phyloP scores from a whole-genome alignment of 2,329 filamentous ascomycete genomes.

The Diplodia corticola region DNA sequence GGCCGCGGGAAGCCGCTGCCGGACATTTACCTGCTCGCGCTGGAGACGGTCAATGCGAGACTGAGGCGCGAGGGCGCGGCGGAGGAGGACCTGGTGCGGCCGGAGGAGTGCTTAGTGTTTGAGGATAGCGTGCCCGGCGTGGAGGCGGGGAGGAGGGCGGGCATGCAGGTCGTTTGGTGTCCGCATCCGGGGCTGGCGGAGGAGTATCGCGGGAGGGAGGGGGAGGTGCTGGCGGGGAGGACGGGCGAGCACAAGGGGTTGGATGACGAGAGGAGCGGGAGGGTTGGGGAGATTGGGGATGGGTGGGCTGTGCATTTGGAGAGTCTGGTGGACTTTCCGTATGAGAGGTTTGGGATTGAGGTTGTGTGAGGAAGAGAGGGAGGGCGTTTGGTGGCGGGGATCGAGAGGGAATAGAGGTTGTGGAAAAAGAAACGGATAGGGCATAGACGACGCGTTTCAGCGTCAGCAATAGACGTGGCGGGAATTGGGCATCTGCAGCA shows the following conservation, averaged over 20 bases:
- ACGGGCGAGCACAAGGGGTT: constrained; percentile 68
- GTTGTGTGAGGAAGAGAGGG: neutral
- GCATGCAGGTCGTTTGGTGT: constrained; percentile 93
- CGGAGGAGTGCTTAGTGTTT: constrained; percentile 91
- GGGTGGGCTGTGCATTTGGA: constrained; percentile 58
- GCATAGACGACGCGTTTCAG: neutral
- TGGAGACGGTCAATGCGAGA: constrained; percentile 79
- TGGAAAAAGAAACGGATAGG: neutral
- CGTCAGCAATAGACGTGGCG: neutral
- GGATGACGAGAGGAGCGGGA: constrained; percentile 47
- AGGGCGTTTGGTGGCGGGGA: neutral
- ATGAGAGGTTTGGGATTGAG: constrained; percentile 58
- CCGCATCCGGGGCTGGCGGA: constrained; percentile 77
- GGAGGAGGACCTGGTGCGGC: constrained; percentile 64
- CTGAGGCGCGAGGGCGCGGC: constrained; percentile 54
- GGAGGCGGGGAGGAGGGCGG: constrained; percentile 84
- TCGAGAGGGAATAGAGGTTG: neutral
- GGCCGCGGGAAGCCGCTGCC: constrained; percentile 93
- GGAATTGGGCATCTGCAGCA: neutral
- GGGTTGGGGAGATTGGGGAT: constrained; percentile 58
- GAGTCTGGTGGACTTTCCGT: constrained; percentile 61
- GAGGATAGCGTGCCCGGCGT: constrained; percentile 94
- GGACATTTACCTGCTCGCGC: constrained; percentile 88
- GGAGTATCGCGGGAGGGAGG: constrained; percentile 75
- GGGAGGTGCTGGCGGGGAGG: constrained; percentile 77